phyloP scores from a whole-genome alignment of 176 grass and related monocot species.

The Zizania latifolia region DNA sequence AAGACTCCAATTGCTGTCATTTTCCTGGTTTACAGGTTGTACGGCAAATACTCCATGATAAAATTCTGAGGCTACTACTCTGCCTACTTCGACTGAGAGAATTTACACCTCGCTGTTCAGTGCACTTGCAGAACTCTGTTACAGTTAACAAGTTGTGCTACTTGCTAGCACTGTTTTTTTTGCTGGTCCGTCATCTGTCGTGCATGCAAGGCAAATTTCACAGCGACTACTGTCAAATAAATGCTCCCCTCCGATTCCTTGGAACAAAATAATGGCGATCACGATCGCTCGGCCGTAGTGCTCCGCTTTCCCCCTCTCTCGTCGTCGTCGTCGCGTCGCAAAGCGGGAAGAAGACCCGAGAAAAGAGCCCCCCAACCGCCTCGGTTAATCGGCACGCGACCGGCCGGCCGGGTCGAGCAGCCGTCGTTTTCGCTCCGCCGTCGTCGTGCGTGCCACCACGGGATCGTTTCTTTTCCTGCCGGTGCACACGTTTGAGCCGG shows the following conservation, averaged over 20 bases:
- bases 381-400: neutral
- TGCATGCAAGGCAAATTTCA: neutral
- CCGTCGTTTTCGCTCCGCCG: conserved; percentile 1
- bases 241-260: neutral
- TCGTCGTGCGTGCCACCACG: conserved; percentile 11
- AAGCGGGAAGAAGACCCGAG: neutral
- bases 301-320: neutral
- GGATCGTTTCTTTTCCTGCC: neutral
- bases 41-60: neutral
- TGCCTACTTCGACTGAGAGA: neutral
- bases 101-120: neutral
- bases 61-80: neutral
- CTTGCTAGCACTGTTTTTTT: neutral
- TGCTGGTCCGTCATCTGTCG: neutral
- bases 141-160: neutral
- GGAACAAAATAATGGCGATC: neutral
- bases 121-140: neutral
- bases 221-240: neutral
- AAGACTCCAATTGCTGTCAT: neutral
- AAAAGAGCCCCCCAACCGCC: neutral
- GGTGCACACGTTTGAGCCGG: conserved; percentile 6
- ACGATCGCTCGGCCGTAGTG: neutral
- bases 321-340: neutral
- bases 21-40: conserved; percentile 34
- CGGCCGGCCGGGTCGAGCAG: neutral